Evolutionary conservation across 495 filamentous ascomycete genomes (phyloP).

Genomic region (Aspergillus egyptiacus): DNA sequence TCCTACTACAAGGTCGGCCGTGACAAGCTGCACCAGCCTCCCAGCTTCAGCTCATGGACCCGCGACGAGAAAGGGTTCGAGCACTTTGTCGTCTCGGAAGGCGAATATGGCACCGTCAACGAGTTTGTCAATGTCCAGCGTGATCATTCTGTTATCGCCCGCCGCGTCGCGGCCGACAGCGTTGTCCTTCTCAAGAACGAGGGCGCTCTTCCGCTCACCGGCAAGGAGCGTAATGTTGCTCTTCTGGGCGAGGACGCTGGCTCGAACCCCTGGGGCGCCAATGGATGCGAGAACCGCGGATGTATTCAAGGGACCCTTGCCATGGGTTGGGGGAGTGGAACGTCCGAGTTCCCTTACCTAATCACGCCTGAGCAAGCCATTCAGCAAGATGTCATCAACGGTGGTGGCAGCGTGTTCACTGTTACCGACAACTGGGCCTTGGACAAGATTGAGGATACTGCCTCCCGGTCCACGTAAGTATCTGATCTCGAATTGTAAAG

Average conservation of each 20-base stretch:
- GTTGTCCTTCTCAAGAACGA: conserved; percentile 88
- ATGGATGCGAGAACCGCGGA: conserved; percentile 76
- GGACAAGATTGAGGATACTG: conserved; percentile 52
- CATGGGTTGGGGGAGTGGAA: conserved; percentile 93
- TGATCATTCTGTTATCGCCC: conserved; percentile 65
- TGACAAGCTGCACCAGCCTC: conserved; percentile 53
- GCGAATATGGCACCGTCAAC: conserved; percentile 63
- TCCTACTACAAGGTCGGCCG: conserved; percentile 87
- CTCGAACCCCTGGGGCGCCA: conserved; percentile 71
- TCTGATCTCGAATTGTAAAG: neutral
- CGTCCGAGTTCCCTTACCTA: conserved; percentile 85
- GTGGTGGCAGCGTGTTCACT: conserved; percentile 53
- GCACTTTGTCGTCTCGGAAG: conserved; percentile 55
- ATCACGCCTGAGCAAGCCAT: conserved; percentile 83
- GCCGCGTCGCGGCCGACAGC: conserved; percentile 66
- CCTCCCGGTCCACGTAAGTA: conserved; percentile 50
- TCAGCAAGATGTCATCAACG: conserved; percentile 61
- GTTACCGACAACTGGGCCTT: conserved; percentile 71
- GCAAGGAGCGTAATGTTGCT: conserved; percentile 65
- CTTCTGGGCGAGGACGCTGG: conserved; percentile 87
- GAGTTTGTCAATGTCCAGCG: conserved; percentile 76
- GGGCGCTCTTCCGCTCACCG: conserved; percentile 67
- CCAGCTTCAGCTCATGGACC: conserved; percentile 90
- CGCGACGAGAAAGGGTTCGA: conserved; percentile 64
- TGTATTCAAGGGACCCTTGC: conserved; percentile 84